phyloP scores from a whole-genome alignment of 1,139 yeast species.

The Hanseniaspora sp. region DNA sequence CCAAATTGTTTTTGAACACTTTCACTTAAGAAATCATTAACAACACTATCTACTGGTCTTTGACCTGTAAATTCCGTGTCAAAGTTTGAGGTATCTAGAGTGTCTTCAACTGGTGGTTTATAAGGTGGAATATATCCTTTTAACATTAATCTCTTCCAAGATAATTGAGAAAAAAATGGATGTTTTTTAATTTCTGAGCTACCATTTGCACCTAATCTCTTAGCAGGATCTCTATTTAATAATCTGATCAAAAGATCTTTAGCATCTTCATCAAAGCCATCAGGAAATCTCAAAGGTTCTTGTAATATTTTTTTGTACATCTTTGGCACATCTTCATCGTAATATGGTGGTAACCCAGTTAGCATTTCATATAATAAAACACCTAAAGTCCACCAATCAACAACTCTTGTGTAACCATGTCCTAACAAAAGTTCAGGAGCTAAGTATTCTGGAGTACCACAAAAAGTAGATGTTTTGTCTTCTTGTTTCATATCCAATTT shows the following conservation, averaged over 20 bases:
- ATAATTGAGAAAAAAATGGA: conserved; percentile 79
- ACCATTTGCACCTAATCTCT: conserved; percentile 67
- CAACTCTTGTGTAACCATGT: conserved; percentile 88
- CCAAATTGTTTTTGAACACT: conserved; percentile 94
- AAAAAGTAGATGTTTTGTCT: conserved; percentile 85
- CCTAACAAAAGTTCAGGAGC: conserved; percentile 90
- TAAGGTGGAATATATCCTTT: conserved; percentile 93
- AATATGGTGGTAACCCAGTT: conserved; percentile 92
- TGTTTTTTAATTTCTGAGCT: conserved; percentile 78
- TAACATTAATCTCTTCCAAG: conserved; percentile 73
- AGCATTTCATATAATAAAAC: conserved; percentile 89
- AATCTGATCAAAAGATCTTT: conserved; percentile 67
- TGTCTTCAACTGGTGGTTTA: conserved; percentile 80
- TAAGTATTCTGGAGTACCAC: conserved; percentile 93
- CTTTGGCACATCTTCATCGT: conserved; percentile 83
- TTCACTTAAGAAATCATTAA: conserved; percentile 78
- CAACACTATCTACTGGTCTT: conserved; percentile 90
- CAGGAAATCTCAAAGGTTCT: conserved; percentile 81
- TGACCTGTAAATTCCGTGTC: conserved; percentile 89
- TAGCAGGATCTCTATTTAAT: conserved; percentile 72
- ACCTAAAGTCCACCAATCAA: conserved; percentile 98
- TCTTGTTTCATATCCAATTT: conserved; percentile 83
- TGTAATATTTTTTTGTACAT: conserved; percentile 91
- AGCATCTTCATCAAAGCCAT: conserved; percentile 79
- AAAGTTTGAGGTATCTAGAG: conserved; percentile 83